Evolutionary conservation across 83 land plant species (phyloP).

Genomic region (Thuja plicata): DNA sequence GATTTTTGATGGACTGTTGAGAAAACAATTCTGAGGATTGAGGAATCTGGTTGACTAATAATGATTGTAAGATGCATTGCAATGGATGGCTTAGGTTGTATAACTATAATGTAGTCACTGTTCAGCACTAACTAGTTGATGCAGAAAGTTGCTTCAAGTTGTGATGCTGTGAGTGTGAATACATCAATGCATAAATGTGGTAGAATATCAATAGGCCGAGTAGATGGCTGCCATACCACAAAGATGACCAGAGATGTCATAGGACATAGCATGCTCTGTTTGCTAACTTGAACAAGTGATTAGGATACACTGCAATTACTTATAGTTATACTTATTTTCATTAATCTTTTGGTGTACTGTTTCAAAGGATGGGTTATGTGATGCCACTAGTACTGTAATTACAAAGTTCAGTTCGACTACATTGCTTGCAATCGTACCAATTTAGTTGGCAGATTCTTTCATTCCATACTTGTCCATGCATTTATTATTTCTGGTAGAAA

Average conservation of each 20-base stretch:
- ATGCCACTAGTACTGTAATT: background rate
- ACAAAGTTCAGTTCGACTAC: background rate
- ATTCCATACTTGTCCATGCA: background rate
- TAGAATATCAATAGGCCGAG: background rate
- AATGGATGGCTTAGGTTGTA: background rate
- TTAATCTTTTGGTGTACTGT: background rate
- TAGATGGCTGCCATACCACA: background rate
- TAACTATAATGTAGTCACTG: too few relatives aligned
- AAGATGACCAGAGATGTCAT: background rate
- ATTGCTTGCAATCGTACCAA: background rate
- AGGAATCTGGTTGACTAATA: background rate
- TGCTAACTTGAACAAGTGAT: background rate
- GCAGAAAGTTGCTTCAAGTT: background rate
- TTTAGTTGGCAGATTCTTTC: background rate
- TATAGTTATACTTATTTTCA: background rate
- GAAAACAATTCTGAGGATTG: background rate
- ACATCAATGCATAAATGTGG: background rate
- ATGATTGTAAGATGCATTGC: background rate
- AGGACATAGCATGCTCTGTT: background rate
- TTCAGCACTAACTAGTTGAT: background rate
- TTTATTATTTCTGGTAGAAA: background rate
- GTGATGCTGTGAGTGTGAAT: background rate
- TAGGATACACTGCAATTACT: background rate
- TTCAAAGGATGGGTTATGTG: background rate
- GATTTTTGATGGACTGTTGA: background rate